Conservation (phyloP, 106 monocot species). For the Cymbidium sinense region DNA sequence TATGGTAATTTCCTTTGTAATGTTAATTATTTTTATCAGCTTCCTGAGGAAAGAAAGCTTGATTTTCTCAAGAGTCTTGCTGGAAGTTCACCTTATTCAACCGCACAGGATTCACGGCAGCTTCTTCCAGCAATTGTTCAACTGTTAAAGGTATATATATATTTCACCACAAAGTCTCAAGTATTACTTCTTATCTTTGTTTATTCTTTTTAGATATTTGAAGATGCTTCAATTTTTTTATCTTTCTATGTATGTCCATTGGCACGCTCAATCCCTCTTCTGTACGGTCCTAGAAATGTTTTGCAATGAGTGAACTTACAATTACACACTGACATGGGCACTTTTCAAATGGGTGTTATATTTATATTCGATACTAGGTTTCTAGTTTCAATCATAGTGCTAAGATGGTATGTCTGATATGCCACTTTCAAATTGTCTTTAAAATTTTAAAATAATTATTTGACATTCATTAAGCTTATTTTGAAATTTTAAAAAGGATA, state of each 20-base stretch:
- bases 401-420: too few relatives aligned
- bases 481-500: too few relatives aligned
- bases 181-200: background rate
- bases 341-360: too few relatives aligned
- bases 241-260: background rate
- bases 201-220: background rate
- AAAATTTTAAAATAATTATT: too few relatives aligned
- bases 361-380: too few relatives aligned
- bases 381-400: too few relatives aligned
- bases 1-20: constrained; percentile 3
- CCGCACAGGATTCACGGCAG: constrained; percentile 89
- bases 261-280: too few relatives aligned
- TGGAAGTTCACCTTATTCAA: constrained; percentile 79
- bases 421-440: too few relatives aligned
- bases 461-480: too few relatives aligned
- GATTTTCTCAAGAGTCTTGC: constrained; percentile 91
- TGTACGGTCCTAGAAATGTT: too few relatives aligned
- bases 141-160: constrained; percentile 63
- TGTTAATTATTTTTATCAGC: constrained; percentile 31
- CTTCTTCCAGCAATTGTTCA: constrained; percentile 91
- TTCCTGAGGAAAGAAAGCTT: constrained; percentile 83
- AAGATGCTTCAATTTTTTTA: background rate
- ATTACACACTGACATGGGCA: too few relatives aligned
- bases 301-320: too few relatives aligned
- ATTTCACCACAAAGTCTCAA: background rate